These are phyloP conservation scores for Fonsecaea pedrosoi DNA, from an alignment of 2,329 filamentous ascomycete species.

Conservation along the genomic window DNA sequence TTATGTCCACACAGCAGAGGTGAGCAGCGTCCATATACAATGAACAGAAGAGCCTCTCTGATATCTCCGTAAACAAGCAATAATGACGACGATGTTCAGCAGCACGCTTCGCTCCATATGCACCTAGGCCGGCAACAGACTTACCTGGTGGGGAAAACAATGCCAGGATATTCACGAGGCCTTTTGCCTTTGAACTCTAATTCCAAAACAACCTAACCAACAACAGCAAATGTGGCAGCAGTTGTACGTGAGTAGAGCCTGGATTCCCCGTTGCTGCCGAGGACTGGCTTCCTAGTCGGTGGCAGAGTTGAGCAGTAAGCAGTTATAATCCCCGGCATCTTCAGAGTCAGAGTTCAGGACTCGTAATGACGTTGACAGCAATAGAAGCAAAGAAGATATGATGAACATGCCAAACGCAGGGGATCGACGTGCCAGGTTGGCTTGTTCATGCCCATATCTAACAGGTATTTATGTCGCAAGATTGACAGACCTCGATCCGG, in stretches of 20 bases:
- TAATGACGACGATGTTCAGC: neutral
- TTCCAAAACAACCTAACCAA: slow-evolving; percentile 12
- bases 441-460: neutral
- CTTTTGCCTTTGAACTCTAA: slow-evolving; percentile 10
- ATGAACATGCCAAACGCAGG: neutral
- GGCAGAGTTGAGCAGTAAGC: neutral
- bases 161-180: neutral
- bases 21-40: neutral
- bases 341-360: neutral
- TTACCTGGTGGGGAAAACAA: neutral
- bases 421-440: neutral
- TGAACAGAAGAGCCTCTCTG: neutral
- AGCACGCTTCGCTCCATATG: neutral
- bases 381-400: neutral
- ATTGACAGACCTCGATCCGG: neutral
- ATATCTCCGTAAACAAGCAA: slow-evolving; percentile 6
- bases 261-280: neutral
- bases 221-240: neutral
- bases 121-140: neutral
- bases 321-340: neutral
- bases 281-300: neutral
- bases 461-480: neutral
- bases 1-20: neutral
- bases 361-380: neutral
- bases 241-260: neutral